Evolutionary conservation across 176 grass and related monocot genomes (phyloP).

Genomic region (barley (Hordeum vulgare)): DNA sequence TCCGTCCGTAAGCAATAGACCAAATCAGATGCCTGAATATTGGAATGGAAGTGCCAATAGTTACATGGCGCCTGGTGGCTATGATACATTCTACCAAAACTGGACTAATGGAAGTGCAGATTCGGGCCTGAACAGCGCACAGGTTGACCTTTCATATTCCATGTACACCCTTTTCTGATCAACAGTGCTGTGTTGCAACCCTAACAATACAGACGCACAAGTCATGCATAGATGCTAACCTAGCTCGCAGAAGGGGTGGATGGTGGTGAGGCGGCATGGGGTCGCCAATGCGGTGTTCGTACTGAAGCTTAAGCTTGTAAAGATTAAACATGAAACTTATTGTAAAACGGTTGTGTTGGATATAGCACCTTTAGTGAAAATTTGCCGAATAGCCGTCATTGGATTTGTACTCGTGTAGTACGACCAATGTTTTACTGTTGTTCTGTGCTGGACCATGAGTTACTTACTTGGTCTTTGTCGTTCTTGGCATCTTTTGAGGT

Average conservation of each 20-base stretch:
- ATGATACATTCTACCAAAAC: constrained; percentile 16
- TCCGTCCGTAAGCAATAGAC: neutral
- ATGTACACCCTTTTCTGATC: constrained; percentile 37
- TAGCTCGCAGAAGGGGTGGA: constrained; percentile 32
- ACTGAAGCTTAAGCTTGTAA: constrained; percentile 47
- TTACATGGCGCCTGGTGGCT: constrained; percentile 30
- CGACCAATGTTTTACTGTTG: neutral
- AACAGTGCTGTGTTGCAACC: neutral
- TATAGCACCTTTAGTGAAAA: neutral
- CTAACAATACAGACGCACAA: constrained; percentile 37
- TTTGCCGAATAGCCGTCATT: constrained; percentile 6
- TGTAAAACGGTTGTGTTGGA: constrained; percentile 26
- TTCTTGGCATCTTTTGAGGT: neutral
- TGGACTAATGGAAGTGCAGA: constrained; percentile 29
- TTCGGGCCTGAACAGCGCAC: constrained; percentile 21
- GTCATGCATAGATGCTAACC: constrained; percentile 35
- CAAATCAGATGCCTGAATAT: constrained; percentile 24
- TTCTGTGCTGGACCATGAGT: neutral
- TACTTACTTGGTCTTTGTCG: neutral
- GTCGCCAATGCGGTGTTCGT: constrained; percentile 10
- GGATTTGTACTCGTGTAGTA: neutral
- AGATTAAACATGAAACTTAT: constrained; percentile 15
- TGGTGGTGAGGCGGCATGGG: neutral
- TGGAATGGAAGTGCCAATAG: constrained; percentile 14
- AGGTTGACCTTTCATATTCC: constrained; percentile 23